phyloP scores from a whole-genome alignment of 2,329 filamentous ascomycete species.

The Arachnopeziza araneosa region DNA sequence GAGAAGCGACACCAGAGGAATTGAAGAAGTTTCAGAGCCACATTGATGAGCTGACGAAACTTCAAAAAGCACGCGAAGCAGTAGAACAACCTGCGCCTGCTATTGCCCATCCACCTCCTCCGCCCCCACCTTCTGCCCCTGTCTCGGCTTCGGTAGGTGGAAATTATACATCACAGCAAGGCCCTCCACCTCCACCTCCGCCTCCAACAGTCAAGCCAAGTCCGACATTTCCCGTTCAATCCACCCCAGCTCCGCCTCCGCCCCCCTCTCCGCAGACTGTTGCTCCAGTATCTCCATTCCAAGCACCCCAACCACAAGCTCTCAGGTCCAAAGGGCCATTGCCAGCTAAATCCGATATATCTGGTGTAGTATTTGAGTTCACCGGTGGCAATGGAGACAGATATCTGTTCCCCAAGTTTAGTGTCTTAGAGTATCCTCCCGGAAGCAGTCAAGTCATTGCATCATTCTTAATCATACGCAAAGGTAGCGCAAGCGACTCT shows the following conservation, averaged over 20 bases:
- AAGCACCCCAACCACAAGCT: conserved; percentile 41
- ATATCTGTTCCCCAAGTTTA: conserved; percentile 73
- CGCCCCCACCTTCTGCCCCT: not conserved
- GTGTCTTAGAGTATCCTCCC: conserved; percentile 65
- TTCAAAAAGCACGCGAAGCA: conserved; percentile 57
- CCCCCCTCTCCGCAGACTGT: conserved; percentile 16
- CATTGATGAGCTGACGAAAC: conserved; percentile 68
- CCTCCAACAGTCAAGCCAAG: conserved; percentile 11
- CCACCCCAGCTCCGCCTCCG: conserved; percentile 13
- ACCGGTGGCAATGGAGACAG: conserved; percentile 62
- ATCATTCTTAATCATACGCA: conserved; percentile 72
- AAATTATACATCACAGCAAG: not conserved
- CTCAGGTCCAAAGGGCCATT: conserved; percentile 56
- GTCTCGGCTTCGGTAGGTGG: not conserved
- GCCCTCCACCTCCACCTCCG: not conserved
- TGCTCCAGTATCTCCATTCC: not conserved
- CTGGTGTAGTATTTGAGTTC: conserved; percentile 67
- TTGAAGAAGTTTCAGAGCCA: conserved; percentile 72
- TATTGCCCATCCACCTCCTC: not conserved
- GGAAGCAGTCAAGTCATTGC: conserved; percentile 54
- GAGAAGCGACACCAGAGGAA: conserved; percentile 65
- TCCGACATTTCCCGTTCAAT: conserved; percentile 21
- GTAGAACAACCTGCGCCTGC: conserved; percentile 27
- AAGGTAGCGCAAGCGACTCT: conserved; percentile 57
- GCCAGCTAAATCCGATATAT: conserved; percentile 53